phyloP scores from a whole-genome alignment of 1,139 yeast genomes.

The Hemisphaericaspora xylofermentans region DNA sequence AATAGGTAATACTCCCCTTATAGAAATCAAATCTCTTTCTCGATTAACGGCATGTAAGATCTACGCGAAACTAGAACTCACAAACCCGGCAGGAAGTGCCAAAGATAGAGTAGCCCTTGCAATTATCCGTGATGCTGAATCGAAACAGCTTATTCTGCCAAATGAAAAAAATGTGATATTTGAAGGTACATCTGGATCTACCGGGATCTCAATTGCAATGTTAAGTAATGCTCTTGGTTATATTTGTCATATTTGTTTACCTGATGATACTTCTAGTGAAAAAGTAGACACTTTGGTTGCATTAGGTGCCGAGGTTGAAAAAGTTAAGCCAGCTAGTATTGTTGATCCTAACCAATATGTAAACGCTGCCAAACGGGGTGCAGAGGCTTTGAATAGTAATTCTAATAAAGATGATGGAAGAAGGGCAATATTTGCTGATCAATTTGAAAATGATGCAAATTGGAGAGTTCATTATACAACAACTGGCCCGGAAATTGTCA shows the following conservation, averaged over 20 bases:
- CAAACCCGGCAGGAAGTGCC: constrained; percentile 94
- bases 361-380: constrained; percentile 74
- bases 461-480: constrained; percentile 81
- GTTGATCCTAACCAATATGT: constrained; percentile 94
- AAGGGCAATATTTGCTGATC: constrained; percentile 86
- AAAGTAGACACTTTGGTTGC: constrained; percentile 68
- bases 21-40: constrained; percentile 76
- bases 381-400: constrained; percentile 54
- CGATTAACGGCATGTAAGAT: constrained; percentile 75
- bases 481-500: constrained; percentile 89
- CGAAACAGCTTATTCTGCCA: constrained; percentile 55
- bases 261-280: constrained; percentile 89
- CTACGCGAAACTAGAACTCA: constrained; percentile 81
- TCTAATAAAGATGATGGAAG: constrained; percentile 36
- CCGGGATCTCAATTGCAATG: constrained; percentile 91
- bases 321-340: constrained; percentile 91
- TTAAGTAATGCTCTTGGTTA: constrained; percentile 87
- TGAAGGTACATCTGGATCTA: constrained; percentile 96
- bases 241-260: constrained; percentile 87
- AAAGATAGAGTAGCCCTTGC: constrained; percentile 93
- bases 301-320: constrained; percentile 83
- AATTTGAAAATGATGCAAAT: constrained; percentile 88
- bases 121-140: constrained; percentile 70
- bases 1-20: constrained; percentile 88
- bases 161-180: constrained; percentile 62